These are phyloP conservation scores for Rhodosorus marinus DNA, from an alignment of 23 red algal genomes.

Conservation along the genomic window DNA sequence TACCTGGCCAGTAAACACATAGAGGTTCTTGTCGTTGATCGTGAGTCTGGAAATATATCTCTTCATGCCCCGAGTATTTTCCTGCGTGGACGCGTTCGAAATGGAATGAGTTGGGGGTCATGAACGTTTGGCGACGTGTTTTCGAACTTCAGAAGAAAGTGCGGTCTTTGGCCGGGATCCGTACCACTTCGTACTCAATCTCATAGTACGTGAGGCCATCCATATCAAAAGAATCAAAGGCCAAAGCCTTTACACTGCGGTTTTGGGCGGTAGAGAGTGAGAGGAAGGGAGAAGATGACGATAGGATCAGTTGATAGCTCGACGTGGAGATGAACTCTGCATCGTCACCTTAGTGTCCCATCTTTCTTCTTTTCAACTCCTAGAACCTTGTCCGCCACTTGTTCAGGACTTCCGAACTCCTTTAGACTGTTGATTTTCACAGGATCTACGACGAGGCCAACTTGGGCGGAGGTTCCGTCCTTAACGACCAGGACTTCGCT, in stretches of 20 bases:
- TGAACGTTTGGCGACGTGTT: no score
- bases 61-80: slow-evolving; percentile 49
- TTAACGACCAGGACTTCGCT: slow-evolving; percentile 38
- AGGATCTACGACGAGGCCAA: slow-evolving; percentile 37
- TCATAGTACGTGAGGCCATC: slow-evolving; percentile 23
- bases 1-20: slow-evolving; percentile 73
- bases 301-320: slow-evolving; percentile 3
- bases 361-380: slow-evolving; percentile 72
- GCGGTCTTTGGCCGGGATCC: no score
- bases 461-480: slow-evolving; percentile 17
- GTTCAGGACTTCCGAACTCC: slow-evolving; percentile 56
- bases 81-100: no score
- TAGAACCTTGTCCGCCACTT: slow-evolving; percentile 54
- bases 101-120: no score
- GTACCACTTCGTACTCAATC: slow-evolving; percentile 42
- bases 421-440: slow-evolving; percentile 46
- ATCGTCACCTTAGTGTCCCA: no score
- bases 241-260: no score
- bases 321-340: no score
- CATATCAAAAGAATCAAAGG: no score
- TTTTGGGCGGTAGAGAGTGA: no score
- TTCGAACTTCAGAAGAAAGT: no score
- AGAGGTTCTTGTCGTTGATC: slow-evolving; percentile 36
- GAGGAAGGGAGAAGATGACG: not conserved
- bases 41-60: slow-evolving; percentile 63